Percentiles rank a stretch among this genome's conserved stretches.
Evolutionary conservation across 805 yeast species (phyloP).

Genomic region (Candida vartiovaarae): DNA sequence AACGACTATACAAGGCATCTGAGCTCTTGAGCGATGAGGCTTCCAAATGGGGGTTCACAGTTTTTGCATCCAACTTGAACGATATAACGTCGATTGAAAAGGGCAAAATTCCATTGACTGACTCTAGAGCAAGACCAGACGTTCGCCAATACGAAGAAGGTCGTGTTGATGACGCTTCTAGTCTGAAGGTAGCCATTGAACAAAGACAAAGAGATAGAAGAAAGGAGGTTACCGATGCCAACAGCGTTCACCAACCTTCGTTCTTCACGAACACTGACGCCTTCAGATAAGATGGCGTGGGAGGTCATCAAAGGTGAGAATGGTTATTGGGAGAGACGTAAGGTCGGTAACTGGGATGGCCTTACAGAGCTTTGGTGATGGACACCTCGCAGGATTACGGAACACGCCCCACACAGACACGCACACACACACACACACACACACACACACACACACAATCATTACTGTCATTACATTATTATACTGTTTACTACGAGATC

Average conservation of each 20-base stretch:
- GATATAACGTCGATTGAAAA: conserved; percentile 69
- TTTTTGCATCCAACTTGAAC: conserved; percentile 74
- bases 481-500: too few relatives aligned
- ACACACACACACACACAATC: neutral
- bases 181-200: conserved; percentile 60
- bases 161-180: conserved; percentile 64
- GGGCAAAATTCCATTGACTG: conserved; percentile 69
- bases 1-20: conserved; percentile 65
- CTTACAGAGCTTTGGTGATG: conserved; percentile 49
- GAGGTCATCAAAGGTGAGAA: conserved; percentile 46
- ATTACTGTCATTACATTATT: neutral
- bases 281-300: conserved; percentile 34
- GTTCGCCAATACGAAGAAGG: conserved; percentile 66
- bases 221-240: conserved; percentile 41
- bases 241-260: conserved; percentile 43
- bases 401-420: neutral
- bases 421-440: neutral
- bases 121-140: conserved; percentile 88
- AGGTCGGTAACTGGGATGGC: conserved; percentile 52
- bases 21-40: conserved; percentile 49
- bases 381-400: neutral
- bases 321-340: conserved; percentile 78
- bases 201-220: conserved; percentile 77
- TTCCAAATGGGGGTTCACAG: conserved; percentile 78
- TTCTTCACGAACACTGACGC: conserved; percentile 44